Conservation (phyloP, 768 basidiomycete species). For the Tremella yokohamensis region DNA sequence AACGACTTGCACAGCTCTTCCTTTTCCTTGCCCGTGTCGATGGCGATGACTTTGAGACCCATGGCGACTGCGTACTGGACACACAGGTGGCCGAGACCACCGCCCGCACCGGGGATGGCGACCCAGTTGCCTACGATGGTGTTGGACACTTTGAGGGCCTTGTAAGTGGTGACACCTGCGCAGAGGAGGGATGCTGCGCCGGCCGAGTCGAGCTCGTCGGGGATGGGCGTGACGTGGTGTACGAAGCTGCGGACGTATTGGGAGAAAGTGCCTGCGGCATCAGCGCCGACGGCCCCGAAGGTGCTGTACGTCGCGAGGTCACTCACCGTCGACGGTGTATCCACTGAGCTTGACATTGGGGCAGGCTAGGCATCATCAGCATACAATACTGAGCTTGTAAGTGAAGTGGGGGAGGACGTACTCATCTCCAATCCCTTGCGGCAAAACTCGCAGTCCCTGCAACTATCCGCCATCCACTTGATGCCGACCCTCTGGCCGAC, state of each 20-base stretch:
- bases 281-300: too few relatives aligned
- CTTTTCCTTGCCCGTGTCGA: constrained; percentile 76
- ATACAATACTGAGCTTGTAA: not conserved
- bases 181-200: constrained; percentile 71
- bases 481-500: constrained; percentile 77
- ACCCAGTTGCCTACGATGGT: constrained; percentile 61
- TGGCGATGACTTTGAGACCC: constrained; percentile 74
- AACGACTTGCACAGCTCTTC: constrained; percentile 60
- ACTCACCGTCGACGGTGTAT: constrained; percentile 64
- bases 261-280: constrained; percentile 56
- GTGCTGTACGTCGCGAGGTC: too few relatives aligned
- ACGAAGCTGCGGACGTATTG: constrained; percentile 47
- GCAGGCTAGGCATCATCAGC: constrained; percentile 58
- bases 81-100: constrained; percentile 76
- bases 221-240: constrained; percentile 66
- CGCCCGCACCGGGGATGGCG: constrained; percentile 48
- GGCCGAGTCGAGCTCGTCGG: constrained; percentile 58
- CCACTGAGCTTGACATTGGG: constrained; percentile 62
- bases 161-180: constrained; percentile 76
- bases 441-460: constrained; percentile 72
- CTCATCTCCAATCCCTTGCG: constrained; percentile 64
- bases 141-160: constrained; percentile 71
- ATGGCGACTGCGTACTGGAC: constrained; percentile 75
- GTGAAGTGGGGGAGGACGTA: constrained; percentile 5
- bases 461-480: constrained; percentile 60